Base-by-base conservation (phyloP, 345 rosid genomes). In the Abelmoschus esculentus region DNA sequence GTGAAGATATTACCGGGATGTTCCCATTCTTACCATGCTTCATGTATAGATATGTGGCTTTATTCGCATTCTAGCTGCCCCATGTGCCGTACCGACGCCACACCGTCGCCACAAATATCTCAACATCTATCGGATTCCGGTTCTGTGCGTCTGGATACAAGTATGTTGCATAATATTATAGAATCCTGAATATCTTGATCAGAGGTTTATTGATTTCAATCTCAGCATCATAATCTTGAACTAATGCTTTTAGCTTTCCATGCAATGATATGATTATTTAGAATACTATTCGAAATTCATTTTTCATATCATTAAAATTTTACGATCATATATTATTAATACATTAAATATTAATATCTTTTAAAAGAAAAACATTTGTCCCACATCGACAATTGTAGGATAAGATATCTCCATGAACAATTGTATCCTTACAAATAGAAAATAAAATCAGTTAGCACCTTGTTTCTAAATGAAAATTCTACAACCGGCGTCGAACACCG, bases 31-130 rank as follows among this genome's bases (percentile, higher is more conserved):
- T 83, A 74, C 53, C 86, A 83, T 7, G 79, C 55, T 14, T 71
- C 79, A 2, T 83, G 86, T 46, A 83, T 83, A 6, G 84, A 83
- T 54, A 74, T 76, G 84, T 83, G 86, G 86, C 79, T 80, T 42
- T 55, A 58, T 61, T 78, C 81, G 5, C 83, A 83, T 63, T 54
- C 75, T 0, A 83, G 66, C 31, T 83, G 82, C 69, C 86, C 82
- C 0, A 67, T 85, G 47, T 87, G 86, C 63, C 78, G 91, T 3
- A 54, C 82, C 2, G 78, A 75, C 6, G 81, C 91, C 15, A 66
- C 78, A 3, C 83, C 78, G 1, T 72, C 65, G 8, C 74, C 31
- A 0, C 60, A 54, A 9, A 47, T 29, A 31, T 32, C 29, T 19
- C 52, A 1, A 12, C 18, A 3, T 47, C n/a, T 0, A 4, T 38